Evolutionary conservation across 2,329 filamentous ascomycete species (phyloP), one percentile per base, ranked within the genome.

Genomic region (Dactylellina sp.): DNA sequence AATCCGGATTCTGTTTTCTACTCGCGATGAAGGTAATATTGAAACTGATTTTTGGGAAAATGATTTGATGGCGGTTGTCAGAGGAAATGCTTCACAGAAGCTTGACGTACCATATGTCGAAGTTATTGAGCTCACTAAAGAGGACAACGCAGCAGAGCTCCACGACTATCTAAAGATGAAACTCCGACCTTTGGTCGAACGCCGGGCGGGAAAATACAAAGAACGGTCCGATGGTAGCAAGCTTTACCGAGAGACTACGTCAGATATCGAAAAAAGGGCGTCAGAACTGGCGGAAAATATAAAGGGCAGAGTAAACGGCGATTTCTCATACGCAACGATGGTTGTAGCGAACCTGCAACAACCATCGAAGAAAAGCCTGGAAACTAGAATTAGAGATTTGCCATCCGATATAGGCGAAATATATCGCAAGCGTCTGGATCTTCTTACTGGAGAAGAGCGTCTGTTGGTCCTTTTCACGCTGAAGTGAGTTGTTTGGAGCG

Each of bases 301-400:
- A 16, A 18, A 37, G n/a, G 37, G 37, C 24, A 66, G 40, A 37
- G 62, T 66, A 7, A 57, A 66, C 24, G 62, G 62, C 18, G 62
- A 66, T 40, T 66, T 66, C 22, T 49, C 62, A 9, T 66, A 66
- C 35, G 62, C 62, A 7, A 16, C 5, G 22, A 57, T 66, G 53
- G 40, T 66, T 22, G 37, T 66, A 14, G 53, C 42, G 3, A 66
- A 66, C n/a, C 11, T 66, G 32, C 62, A 66, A 40, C 25, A 57
- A 18, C 62, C 62, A 2, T 66, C 62, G 5, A 66, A 59, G 40
- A 59, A 50, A 20, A 66, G 28, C 7, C 35, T 66, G 11, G 40
- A 66, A 24, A 18, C 7, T 5, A 66, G 62, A 44, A 66, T 66
- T 32, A 47, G 28, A 7, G 62, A 47, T 9, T 42, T 50, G 28